Percentiles rank a stretch among this genome's conserved stretches.
Evolutionary conservation across 2,329 filamentous ascomycete species (phyloP).

Genomic region (Fusarium nisikadoi): DNA sequence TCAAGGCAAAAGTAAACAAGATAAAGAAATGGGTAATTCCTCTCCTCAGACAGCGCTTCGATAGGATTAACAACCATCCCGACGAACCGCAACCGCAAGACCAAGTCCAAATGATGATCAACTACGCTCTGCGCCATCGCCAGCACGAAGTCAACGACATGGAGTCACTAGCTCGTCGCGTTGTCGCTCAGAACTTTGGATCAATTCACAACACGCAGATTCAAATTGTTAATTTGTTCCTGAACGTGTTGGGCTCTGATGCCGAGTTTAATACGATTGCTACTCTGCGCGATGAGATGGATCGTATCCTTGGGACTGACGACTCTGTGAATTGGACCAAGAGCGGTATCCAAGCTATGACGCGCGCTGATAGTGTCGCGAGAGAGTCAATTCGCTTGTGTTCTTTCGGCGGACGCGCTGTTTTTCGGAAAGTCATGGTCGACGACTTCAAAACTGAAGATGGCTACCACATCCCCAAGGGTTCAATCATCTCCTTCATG

Average conservation of each 20-base stretch:
- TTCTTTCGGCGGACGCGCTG: constrained; percentile 44
- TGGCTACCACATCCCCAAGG: constrained; percentile 47
- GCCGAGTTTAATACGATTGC: constrained; percentile 51
- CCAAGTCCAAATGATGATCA: constrained; percentile 55
- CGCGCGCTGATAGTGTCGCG: constrained; percentile 53
- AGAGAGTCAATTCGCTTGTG: constrained; percentile 56
- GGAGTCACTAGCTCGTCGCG: constrained; percentile 46
- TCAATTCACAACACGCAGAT: constrained; percentile 55
- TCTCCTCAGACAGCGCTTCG: constrained; percentile 30
- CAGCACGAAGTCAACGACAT: constrained; percentile 49
- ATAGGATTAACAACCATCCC: constrained; percentile 3
- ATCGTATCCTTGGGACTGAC: constrained; percentile 43
- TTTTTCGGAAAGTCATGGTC: constrained; percentile 46
- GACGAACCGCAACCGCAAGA: constrained; percentile 48
- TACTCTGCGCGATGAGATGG: constrained; percentile 52
- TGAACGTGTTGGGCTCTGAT: constrained; percentile 51
- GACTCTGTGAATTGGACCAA: constrained; percentile 52
- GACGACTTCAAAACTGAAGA: constrained; percentile 47
- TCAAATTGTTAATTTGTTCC: constrained; percentile 53
- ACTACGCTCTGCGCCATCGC: constrained; percentile 52
- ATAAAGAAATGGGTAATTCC: constrained; percentile 45
- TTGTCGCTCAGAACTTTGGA: constrained; percentile 50
- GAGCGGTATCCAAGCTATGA: constrained; percentile 50
- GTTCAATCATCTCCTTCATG: constrained; percentile 49
- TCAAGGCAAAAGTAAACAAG: constrained; percentile 38